Evolutionary conservation across 2,329 filamentous ascomycete species (phyloP), one percentile per base, ranked within the genome.

Genomic region (Beauveria sp.): DNA sequence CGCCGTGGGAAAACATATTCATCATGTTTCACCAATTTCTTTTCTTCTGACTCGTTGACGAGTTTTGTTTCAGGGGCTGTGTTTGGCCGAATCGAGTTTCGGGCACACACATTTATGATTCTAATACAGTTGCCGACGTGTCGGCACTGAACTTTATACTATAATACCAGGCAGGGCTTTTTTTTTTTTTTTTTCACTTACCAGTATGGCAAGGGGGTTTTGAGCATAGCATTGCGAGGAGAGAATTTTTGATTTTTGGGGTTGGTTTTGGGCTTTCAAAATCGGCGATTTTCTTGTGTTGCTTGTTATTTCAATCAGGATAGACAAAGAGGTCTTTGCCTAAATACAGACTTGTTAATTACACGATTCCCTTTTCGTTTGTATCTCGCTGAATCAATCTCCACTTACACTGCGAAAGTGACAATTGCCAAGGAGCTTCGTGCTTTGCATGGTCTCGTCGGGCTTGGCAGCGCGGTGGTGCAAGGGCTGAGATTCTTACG

Each of bases 141-240:
- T 26, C 8, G 55, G 55, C 46, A 10, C 55, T 31, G 28, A 28
- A 14, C 5, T 14, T 22, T 22, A 20, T 20, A 50, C 18, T 28
- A 54, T 49, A 54, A 54, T 60, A 54, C 58, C 49, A 48, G 58
- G 50, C 50, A 45, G 46, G 38, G 4, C 12, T 34, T 52, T 58
- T 31, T 43, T 26, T 43, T 18, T 38, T 24, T 38, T 40, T 24
- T 16, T 38, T 38, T 45, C 2, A 38, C 22, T 46, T 40, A 14
- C 3, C 8, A 34, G 40, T 53, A 53, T 26, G 40, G 38, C 7
- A 46, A 54, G 9, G 10, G 38, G 12, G 28, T 4, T 28, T 24
- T 6, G 14, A 40, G 58, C 58, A 60, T 60, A 53, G 58, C 58
- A 54, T 60, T 20, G 58, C 50, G 40, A 50, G 40, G 57, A 14